phyloP scores from a whole-genome alignment of 2,329 filamentous ascomycete species.

The Alternaria metachromatica region DNA sequence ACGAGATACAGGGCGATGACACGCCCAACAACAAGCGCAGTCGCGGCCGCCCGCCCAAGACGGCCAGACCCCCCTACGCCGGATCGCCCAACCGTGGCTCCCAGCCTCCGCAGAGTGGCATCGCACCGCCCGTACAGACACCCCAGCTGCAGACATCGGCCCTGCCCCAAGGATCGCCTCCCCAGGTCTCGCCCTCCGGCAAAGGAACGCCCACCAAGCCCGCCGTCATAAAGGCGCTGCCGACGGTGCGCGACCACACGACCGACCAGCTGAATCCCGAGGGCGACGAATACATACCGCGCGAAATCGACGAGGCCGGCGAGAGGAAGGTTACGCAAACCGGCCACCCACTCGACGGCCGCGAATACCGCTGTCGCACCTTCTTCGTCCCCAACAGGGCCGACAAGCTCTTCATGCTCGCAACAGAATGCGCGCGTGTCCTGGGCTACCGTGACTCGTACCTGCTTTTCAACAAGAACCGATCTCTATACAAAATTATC shows the following conservation, averaged over 20 bases:
- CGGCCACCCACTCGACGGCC: constrained; percentile 79
- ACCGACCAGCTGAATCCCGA: constrained; percentile 90
- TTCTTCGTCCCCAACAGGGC: constrained; percentile 91
- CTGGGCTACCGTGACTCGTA: constrained; percentile 97
- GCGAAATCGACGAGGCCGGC: constrained; percentile 89
- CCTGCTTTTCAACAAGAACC: constrained; percentile 96
- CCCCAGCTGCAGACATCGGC: constrained; percentile 61
- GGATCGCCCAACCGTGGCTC: constrained; percentile 64
- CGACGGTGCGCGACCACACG: constrained; percentile 95
- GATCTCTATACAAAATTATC: constrained; percentile 96
- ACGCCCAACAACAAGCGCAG: constrained; percentile 36
- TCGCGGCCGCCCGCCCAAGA: constrained; percentile 67
- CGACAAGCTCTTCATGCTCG: constrained; percentile 97
- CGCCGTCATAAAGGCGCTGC: constrained; percentile 85
- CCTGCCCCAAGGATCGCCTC: constrained; percentile 60
- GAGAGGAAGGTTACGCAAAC: constrained; percentile 91
- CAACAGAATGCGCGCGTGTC: constrained; percentile 94
- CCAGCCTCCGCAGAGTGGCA: constrained; percentile 56
- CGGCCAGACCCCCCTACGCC: constrained; percentile 47
- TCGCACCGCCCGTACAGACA: constrained; percentile 57
- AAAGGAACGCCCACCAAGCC: constrained; percentile 83
- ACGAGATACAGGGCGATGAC: constrained; percentile 43
- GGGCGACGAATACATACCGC: constrained; percentile 92
- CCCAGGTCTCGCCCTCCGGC: constrained; percentile 67
- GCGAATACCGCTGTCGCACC: constrained; percentile 90